Conservation (phyloP, 352 stramenopile species). For the Pythium plurisporium region DNA sequence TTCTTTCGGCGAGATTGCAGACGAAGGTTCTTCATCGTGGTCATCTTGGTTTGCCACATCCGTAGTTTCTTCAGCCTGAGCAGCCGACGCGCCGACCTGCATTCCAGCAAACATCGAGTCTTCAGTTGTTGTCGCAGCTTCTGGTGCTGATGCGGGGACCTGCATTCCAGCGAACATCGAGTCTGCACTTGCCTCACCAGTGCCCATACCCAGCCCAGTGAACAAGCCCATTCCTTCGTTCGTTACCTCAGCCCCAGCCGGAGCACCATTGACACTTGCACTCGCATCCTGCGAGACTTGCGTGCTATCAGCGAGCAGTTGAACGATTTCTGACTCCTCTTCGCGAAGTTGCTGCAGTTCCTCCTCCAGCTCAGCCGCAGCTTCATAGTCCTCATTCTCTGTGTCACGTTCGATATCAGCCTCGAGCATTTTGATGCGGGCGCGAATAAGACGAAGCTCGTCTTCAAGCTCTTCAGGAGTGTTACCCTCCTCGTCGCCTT, state of each 20-base stretch:
- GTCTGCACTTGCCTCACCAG: neutral
- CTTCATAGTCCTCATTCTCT: conserved; percentile 68
- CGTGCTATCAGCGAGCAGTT: conserved; percentile 29
- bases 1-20: conserved; percentile 3
- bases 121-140: neutral
- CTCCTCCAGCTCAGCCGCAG: conserved; percentile 51
- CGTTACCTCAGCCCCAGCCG: neutral
- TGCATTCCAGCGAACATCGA: conserved; percentile 23
- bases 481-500: conserved; percentile 21
- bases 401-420: conserved; percentile 65
- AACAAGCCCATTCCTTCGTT: conserved; percentile 7
- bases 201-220: conserved; percentile 7
- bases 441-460: conserved; percentile 38
- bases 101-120: conserved; percentile 19
- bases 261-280: neutral
- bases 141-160: neutral
- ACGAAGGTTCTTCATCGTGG: neutral
- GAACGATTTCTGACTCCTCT: conserved; percentile 42
- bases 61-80: neutral
- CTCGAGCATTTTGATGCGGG: conserved; percentile 51
- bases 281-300: conserved; percentile 3
- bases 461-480: conserved; percentile 22
- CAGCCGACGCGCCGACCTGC: neutral
- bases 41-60: neutral
- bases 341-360: conserved; percentile 53